Evolutionary conservation across 2,329 filamentous ascomycete species (phyloP), one percentile per base, ranked within the genome.

Genomic region (Aspergillus alliaceus): DNA sequence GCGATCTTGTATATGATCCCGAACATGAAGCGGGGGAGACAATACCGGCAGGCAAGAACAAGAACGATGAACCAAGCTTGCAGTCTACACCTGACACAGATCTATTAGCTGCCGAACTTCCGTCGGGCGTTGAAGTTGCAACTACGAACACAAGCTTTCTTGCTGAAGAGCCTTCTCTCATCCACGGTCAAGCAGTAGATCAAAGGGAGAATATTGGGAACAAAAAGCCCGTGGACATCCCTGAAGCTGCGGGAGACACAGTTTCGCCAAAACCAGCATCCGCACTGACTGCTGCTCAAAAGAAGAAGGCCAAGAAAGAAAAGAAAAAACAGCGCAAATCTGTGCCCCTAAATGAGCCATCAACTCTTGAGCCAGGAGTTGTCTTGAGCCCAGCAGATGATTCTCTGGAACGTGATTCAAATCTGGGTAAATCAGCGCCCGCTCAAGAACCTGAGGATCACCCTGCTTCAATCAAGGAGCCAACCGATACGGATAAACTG

Each of bases 281-380:
- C 15, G 54, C 54, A 2, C 59, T 68, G 60, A 66, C 64, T 9
- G 47, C 61, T 5, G 63, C 64, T 20, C 62, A 64, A 32, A 69
- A 64, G 53, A 68, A 63, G 46, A 67, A 70, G 60, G 65, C 61
- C 2, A 66, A 63, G 56, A 70, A 69, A 39, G 64, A 67, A 54
- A 68, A 65, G 54, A 64, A 65, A 50, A 59, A 59, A 40, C 60
- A 62, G 48, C 61, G 56, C 8, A 58, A 58, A 24, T 46, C 57
- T 49, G 52, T 54, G 27, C 51, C 44, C 12, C 7, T 54, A 29
- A 54, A 59, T 18, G 54, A 59, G 29, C 22, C 40, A 18, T 31
- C 50, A 29, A 35, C 42, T 9, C 29, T 9, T 32, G 55, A 44
- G 15, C 11, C 32, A n/a, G 15, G 24, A 27, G 9, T n/a, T 27